Evolutionary conservation across 306 rosid species (phyloP).

Genomic region (Hippophae rhamnoides): DNA sequence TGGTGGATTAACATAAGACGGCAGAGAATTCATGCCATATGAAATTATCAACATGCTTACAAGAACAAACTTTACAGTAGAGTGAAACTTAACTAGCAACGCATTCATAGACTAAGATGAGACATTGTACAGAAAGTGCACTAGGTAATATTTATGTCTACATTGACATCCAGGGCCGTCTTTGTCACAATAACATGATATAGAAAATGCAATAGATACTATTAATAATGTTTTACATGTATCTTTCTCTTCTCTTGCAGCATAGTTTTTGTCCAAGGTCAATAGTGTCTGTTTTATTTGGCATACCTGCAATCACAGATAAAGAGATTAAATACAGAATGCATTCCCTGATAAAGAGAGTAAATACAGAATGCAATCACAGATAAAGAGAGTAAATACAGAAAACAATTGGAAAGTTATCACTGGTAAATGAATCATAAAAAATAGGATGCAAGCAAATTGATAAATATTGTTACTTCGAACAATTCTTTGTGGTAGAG

Average conservation of each 20-base stretch:
- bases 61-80: not conserved
- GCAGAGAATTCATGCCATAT: not conserved
- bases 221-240: conserved; percentile 34
- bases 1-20: conserved; percentile 20
- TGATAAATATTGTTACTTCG: not conserved
- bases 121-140: not conserved
- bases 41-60: conserved; percentile 2
- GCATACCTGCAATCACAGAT: conserved; percentile 43
- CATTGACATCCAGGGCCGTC: not conserved
- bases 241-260: conserved; percentile 67
- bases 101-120: not conserved
- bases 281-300: conserved; percentile 64
- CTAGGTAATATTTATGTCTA: not conserved
- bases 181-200: not conserved
- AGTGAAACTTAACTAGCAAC: not conserved
- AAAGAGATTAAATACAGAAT: conserved; percentile 14
- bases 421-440: not conserved
- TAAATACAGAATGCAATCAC: conserved; percentile 27
- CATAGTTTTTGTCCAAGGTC: conserved; percentile 76
- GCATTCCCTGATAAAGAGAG: conserved; percentile 20
- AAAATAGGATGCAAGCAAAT: not conserved
- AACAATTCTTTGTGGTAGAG: too few relatives aligned
- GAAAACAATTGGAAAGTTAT: not conserved
- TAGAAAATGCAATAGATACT: not conserved
- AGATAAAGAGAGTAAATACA: conserved; percentile 7